Evolutionary conservation across 2,329 filamentous ascomycete genomes (phyloP), one percentile per base, ranked within the genome.

Genomic region (Beauveria medogensis): DNA sequence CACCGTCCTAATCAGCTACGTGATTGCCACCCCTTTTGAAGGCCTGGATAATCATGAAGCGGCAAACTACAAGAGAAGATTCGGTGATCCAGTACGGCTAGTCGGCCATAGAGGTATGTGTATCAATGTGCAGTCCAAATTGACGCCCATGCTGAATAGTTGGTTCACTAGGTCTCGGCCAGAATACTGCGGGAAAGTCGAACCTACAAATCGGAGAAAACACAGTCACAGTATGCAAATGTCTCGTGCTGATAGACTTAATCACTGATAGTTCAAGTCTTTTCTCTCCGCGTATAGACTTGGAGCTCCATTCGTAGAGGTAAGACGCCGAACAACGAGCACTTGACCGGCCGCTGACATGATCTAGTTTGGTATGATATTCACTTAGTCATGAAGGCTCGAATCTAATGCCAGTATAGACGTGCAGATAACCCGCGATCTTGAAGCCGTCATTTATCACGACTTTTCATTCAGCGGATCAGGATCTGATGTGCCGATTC

Each of bases 401-500:
- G n/a, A 14, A 9, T 4, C 43, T 60, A 55, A 60, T 16, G 3
- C n/a, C 3, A 2, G 2, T 22, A 26, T 16, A 71, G 75, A 78
- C 65, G 69, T 76, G 2, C 76, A 78, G 62, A 64, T 78, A 18
- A 77, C 76, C 1, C 71, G 70, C 63, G 76, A 78, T 54, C 65
- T 70, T 43, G 65, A 73, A 12, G 73, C 76, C 2, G 69, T 78
- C 12, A 69, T 77, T 18, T 77, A 73, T 55, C 75, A 77, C 62
- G 74, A 77, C 63, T 77, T 76, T 56, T 71, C 71, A 2, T 62
- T 78, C 6, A 77, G 74, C 62, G 75, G 78, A 61, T 70, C 72
- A 5, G 75, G 76, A 2, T 73, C 73, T 4, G 75, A 78, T 62
- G 65, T 72, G 37, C 70, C 75, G 16, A 69, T 77, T 20, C 73